Evolutionary conservation across 164 flowering plant species (phyloP), one percentile per base, ranked within the genome.

Genomic region (Umbellularia californica): DNA sequence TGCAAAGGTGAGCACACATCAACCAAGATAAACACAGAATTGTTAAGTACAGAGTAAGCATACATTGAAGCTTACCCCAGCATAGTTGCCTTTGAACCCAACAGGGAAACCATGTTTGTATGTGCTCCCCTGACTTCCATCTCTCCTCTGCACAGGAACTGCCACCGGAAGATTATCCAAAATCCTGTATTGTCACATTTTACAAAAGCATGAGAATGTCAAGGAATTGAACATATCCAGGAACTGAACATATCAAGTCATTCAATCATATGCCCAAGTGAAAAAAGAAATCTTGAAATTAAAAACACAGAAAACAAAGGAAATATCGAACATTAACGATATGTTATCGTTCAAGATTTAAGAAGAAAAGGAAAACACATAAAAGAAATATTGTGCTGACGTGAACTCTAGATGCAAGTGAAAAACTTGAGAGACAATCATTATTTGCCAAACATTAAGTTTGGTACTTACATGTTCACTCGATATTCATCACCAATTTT

Each of bases 121-220:
- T 30, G 78, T 73, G 52, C 79, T 71, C 33, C 86, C 77, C 68
- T 77, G 87, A 79, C 71, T 88, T 74, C 90, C 94, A 85, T 94
- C 98, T 74, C 89, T 88, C 79, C 89, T 89, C 82, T 84, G 88
- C 70, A 88, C 85, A 72, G 77, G 88, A 73, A 94, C 97, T 71
- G 95, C 98, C 79, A 94, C 97, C 52, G 98, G 98, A 80, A 94
- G 97, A 77, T 94, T 94, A 77, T 94, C 98, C 77, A 87, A 76
- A 60, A 87, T 85, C 90, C 90, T 87, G 81, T 24, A 70, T 11
- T 4, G 63, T 9, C 67, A 27, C 24, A 55, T 60, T 17, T 55
- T 17, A 27, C 28, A 20, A 14, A 30, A 25, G 17, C 2, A 65
- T 12, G 30, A 50, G 63, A 27, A 20, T 41, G 7, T 6, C 6